phyloP scores from a whole-genome alignment of 768 basidiomycete species.

The Lentinula raphanica region DNA sequence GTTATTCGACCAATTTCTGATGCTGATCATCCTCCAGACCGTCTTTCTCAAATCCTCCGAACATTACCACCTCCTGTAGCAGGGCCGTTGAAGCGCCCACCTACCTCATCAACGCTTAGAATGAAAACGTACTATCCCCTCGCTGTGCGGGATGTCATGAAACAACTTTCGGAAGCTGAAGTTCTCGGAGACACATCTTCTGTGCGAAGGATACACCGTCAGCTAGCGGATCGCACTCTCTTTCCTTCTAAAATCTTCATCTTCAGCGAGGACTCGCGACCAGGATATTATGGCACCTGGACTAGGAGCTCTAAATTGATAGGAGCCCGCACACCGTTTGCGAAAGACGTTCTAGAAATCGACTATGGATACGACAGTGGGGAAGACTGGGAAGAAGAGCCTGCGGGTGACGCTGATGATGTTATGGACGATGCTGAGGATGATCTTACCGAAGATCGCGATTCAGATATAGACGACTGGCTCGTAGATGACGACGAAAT shows the following conservation, averaged over 20 bases:
- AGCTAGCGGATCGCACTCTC: conserved; percentile 54
- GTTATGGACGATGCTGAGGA: conserved; percentile 67
- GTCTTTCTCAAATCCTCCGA: conserved; percentile 31
- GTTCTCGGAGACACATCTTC: conserved; percentile 63
- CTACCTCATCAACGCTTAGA: neutral
- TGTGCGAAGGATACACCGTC: conserved; percentile 58
- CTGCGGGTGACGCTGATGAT: conserved; percentile 73
- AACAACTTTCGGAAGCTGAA: conserved; percentile 71
- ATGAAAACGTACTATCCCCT: conserved; percentile 32
- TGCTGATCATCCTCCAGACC: conserved; percentile 23
- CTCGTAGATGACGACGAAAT: conserved; percentile 70
- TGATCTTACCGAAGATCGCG: conserved; percentile 53
- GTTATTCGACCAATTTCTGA: conserved; percentile 1
- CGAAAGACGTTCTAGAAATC: conserved; percentile 65
- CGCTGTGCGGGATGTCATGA: conserved; percentile 45
- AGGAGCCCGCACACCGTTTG: conserved; percentile 80
- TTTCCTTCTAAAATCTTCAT: conserved; percentile 80
- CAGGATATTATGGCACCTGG: conserved; percentile 95
- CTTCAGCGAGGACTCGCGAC: conserved; percentile 79
- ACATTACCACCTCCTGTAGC: conserved; percentile 21
- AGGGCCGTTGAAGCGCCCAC: neutral
- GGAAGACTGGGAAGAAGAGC: conserved; percentile 93
- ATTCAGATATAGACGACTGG: conserved; percentile 78
- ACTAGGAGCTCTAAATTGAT: conserved; percentile 74
- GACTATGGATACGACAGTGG: conserved; percentile 95